These are phyloP conservation scores for Taiozyma sp. DNA, from an alignment of 1,139 yeast genomes.

Conservation along the genomic window DNA sequence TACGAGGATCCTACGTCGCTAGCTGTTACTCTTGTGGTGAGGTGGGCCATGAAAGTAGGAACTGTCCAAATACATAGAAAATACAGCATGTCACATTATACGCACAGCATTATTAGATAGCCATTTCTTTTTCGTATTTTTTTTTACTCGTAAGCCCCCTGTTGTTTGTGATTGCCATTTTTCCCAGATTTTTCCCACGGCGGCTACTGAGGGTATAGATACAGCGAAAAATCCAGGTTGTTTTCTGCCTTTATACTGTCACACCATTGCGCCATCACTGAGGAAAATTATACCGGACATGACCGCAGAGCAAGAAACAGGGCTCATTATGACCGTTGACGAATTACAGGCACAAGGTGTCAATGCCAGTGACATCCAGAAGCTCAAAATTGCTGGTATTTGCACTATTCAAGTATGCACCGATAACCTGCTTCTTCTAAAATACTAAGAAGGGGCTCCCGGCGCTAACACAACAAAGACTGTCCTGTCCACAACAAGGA, in stretches of 20 bases:
- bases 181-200: not conserved
- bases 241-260: not conserved
- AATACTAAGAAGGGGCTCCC: not conserved
- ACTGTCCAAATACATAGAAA: conserved; percentile 3
- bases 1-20: not conserved
- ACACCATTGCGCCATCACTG: not conserved
- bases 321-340: conserved; percentile 39
- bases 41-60: conserved; percentile 13
- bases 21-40: conserved; percentile 14
- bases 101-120: not conserved
- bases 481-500: conserved; percentile 48
- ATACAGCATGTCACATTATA: not conserved
- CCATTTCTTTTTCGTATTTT: not conserved
- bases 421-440: not conserved
- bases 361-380: conserved; percentile 54
- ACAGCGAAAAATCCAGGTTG: not conserved
- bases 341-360: conserved; percentile 54
- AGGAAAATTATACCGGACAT: conserved; percentile 1
- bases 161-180: too few species aligned
- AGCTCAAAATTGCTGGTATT: conserved; percentile 48
- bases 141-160: not conserved
- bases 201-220: not conserved
- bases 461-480: conserved; percentile 28
- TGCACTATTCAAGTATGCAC: conserved; percentile 46
- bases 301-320: conserved; percentile 5